Conservation (phyloP, 1,284 basidiomycete species). For the Lentinula novae-zelandiae region DNA sequence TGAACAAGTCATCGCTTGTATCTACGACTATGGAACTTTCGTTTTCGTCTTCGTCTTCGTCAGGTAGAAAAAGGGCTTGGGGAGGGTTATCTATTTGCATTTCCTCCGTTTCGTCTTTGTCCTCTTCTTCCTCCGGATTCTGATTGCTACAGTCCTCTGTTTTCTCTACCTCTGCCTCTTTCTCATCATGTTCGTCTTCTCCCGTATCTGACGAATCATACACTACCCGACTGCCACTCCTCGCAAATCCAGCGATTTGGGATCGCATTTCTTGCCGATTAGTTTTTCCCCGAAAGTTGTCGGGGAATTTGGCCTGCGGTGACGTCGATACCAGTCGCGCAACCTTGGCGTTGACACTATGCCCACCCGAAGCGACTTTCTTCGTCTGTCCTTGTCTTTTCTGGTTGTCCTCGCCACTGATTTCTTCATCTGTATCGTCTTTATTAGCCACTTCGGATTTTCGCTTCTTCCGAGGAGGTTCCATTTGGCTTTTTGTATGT, state of each 20-base stretch:
- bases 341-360: background rate
- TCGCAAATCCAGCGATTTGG: constrained; percentile 12
- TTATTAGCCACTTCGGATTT: background rate
- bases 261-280: constrained; percentile 9
- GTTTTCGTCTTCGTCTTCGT: constrained; percentile 6
- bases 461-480: constrained; percentile 13
- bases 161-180: background rate
- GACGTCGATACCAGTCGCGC: background rate
- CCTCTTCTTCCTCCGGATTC: background rate
- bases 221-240: constrained; percentile 11
- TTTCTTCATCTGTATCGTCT: background rate
- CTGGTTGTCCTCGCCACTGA: background rate
- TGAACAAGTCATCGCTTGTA: constrained; percentile 4
- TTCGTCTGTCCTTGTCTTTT: background rate
- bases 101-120: background rate
- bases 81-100: background rate
- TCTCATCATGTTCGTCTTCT: constrained; percentile 2
- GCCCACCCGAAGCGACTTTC: background rate
- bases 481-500: background rate
- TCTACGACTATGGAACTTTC: constrained; percentile 1
- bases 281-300: constrained; percentile 4
- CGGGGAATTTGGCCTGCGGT: constrained; percentile 11
- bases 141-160: background rate
- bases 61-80: constrained; percentile 8
- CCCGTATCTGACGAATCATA: constrained; percentile 1